Percentiles rank a stretch among this genome's conserved stretches.
These are phyloP conservation scores for Plasmodium sp. DNA, from an alignment of 169 alveolate species.

Conservation along the genomic window DNA sequence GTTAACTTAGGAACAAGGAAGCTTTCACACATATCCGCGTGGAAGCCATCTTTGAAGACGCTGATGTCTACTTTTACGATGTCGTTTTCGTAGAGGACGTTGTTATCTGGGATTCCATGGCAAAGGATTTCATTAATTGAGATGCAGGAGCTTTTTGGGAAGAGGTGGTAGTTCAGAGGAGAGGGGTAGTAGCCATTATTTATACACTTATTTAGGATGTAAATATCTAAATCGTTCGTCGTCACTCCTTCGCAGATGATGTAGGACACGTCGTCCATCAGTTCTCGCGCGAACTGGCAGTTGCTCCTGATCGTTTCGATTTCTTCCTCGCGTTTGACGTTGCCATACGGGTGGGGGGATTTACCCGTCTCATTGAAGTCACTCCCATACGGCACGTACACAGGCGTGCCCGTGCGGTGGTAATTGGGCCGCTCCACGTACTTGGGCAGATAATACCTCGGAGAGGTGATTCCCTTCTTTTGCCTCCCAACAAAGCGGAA, in stretches of 20 bases:
- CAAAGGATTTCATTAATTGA: conserved; percentile 82
- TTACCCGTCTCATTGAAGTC: not conserved
- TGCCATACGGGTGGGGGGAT: conserved; percentile 70
- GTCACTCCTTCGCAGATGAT: conserved; percentile 79
- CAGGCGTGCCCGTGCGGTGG: conserved; percentile 79
- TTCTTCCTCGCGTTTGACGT: conserved; percentile 75
- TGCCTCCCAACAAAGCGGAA: conserved; percentile 74
- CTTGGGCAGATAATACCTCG: conserved; percentile 77
- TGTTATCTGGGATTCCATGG: conserved; percentile 85
- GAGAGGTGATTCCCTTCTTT: conserved; percentile 78
- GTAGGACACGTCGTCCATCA: conserved; percentile 78
- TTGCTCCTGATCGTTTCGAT: conserved; percentile 79
- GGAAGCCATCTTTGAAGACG: conserved; percentile 79
- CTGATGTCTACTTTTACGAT: conserved; percentile 81
- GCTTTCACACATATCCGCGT: conserved; percentile 85
- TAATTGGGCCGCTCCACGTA: conserved; percentile 78
- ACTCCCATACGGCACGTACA: conserved; percentile 75
- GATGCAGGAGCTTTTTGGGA: conserved; percentile 82
- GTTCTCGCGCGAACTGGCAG: conserved; percentile 79
- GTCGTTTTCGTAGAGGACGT: conserved; percentile 80
- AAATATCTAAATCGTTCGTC: conserved; percentile 81
- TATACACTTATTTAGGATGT: conserved; percentile 76
- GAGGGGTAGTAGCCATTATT: conserved; percentile 82
- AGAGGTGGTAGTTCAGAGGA: conserved; percentile 81
- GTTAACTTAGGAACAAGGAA: conserved; percentile 70